Conservation (phyloP, 1,139 yeast species). For the Geotrichum candidum region DNA sequence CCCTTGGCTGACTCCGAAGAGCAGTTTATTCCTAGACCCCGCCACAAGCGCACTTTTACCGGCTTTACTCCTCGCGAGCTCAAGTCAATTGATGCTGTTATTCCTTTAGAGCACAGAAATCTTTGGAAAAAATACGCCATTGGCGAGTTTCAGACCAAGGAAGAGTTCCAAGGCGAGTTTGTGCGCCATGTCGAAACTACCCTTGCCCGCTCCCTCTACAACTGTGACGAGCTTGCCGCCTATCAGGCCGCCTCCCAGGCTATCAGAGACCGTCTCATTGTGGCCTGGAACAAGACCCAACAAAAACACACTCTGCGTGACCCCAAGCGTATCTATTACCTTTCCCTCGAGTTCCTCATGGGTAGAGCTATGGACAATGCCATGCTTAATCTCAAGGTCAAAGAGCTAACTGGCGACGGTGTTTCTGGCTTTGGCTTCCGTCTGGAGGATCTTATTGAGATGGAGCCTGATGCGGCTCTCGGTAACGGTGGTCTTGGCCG, state of each 20-base stretch:
- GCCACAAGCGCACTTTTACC: slow-evolving; percentile 60
- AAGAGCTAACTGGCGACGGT: slow-evolving; percentile 49
- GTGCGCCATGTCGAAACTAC: slow-evolving; percentile 86
- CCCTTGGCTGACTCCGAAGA: slow-evolving; percentile 5
- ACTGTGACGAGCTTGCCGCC: slow-evolving; percentile 88
- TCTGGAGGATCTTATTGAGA: slow-evolving; percentile 75
- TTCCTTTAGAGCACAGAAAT: slow-evolving; percentile 71
- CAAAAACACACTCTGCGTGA: slow-evolving; percentile 80
- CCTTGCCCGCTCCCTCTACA: slow-evolving; percentile 81
- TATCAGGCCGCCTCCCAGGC: slow-evolving; percentile 83
- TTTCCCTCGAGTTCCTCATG: slow-evolving; percentile 86
- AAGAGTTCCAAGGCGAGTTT: slow-evolving; percentile 63
- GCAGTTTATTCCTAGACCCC: slow-evolving; percentile 17
- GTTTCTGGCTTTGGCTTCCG: slow-evolving; percentile 77
- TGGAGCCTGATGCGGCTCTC: slow-evolving; percentile 90
- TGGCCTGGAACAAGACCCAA: slow-evolving; percentile 92
- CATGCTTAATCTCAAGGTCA: slow-evolving; percentile 64
- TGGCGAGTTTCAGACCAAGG: slow-evolving; percentile 46
- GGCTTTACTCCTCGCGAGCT: slow-evolving; percentile 91
- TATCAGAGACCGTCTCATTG: slow-evolving; percentile 69
- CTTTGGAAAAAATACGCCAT: slow-evolving; percentile 66
- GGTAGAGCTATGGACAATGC: slow-evolving; percentile 96
- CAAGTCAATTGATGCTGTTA: slow-evolving; percentile 70
- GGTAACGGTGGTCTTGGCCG: slow-evolving; percentile 97
- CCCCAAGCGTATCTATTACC: slow-evolving; percentile 80